Evolutionary conservation across 805 yeast species (phyloP).

Genomic region (Barnettozyma pratensis): DNA sequence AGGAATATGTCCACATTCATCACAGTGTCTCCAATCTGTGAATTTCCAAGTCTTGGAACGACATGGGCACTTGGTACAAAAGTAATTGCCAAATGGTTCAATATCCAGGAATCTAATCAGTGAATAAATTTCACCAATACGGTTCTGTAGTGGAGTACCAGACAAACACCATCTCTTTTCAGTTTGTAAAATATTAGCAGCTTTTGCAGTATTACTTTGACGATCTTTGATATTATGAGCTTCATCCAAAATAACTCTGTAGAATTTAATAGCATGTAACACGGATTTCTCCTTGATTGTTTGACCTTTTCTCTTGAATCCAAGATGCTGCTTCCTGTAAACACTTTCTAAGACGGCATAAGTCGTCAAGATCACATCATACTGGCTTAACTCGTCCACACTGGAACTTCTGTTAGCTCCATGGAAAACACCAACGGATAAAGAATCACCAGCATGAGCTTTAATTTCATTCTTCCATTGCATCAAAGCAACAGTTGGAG

Average conservation of each 20-base stretch:
- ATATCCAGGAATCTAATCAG: constrained; percentile 78
- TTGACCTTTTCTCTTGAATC: constrained; percentile 71
- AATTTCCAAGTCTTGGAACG: constrained; percentile 79
- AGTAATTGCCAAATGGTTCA: constrained; percentile 83
- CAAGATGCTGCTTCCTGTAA: constrained; percentile 75
- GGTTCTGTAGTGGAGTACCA: constrained; percentile 94
- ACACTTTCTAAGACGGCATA: constrained; percentile 89
- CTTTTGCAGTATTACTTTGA: constrained; percentile 87
- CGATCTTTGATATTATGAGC: constrained; percentile 97
- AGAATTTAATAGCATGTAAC: constrained; percentile 69
- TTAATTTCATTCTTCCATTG: constrained; percentile 96
- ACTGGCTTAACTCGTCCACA: constrained; percentile 46
- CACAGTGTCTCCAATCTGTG: constrained; percentile 78
- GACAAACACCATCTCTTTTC: constrained; percentile 85
- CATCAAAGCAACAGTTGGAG: constrained; percentile 98
- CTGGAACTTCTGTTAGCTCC: constrained; percentile 71
- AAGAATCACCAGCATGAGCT: constrained; percentile 66
- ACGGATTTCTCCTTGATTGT: constrained; percentile 69
- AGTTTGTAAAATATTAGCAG: constrained; percentile 72
- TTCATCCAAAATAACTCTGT: constrained; percentile 88
- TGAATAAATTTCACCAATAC: constrained; percentile 96
- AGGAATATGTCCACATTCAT: constrained; percentile 81
- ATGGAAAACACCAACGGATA: constrained; percentile 72
- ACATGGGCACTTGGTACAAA: constrained; percentile 92
- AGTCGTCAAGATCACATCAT: constrained; percentile 85